Evolutionary conservation across 140 eudicot genomes (phyloP), one percentile per base, ranked within the genome.

Genomic region (Cichorium intybus): DNA sequence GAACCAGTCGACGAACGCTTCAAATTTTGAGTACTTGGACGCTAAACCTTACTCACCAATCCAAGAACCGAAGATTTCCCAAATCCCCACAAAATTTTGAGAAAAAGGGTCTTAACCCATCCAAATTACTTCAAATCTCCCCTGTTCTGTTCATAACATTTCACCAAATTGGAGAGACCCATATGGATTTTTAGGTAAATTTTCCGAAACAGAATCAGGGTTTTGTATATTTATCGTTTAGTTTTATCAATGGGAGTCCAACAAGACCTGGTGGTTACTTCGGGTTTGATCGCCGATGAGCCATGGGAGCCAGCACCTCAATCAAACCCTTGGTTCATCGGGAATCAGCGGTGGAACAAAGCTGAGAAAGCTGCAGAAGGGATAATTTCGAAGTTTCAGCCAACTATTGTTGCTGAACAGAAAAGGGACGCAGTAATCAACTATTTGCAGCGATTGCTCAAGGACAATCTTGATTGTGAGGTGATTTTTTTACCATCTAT

Each of bases 331-430:
- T 51, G 62, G 62, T 21, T 53, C n/a, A 52, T 65, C 5, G 72
- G 62, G 62, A 64, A 17, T 49, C 60, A 64, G 21, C 59, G 70
- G 24, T 93, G 95, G 97, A 75, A 63, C 9, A 27, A 47, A 60
- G 99, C 91, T 2, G 97, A 93, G 57, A 72, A 64, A 69, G 86
- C 77, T 18, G 66, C 88, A 1, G 61, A 55, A 6, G 75, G 72
- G 55, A 86, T 93, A 16, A 76, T 86, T 29, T 62, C 63, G 4
- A 83, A 60, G 71, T 84, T 86, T 52, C 97, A 62, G 61, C 95
- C 99, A 15, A 84, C 88, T 48, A 24, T 70, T 33, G 85, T 63
- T 10, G 81, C 99, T 31, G 90, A 89, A 58, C 72, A 66, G 45
- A 79, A 43, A 34, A 82, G 96, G 28, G 76, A 51, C 20, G 60